Conservation (phyloP, 2,329 filamentous ascomycete species). For the Sclerotinia glacialis region DNA sequence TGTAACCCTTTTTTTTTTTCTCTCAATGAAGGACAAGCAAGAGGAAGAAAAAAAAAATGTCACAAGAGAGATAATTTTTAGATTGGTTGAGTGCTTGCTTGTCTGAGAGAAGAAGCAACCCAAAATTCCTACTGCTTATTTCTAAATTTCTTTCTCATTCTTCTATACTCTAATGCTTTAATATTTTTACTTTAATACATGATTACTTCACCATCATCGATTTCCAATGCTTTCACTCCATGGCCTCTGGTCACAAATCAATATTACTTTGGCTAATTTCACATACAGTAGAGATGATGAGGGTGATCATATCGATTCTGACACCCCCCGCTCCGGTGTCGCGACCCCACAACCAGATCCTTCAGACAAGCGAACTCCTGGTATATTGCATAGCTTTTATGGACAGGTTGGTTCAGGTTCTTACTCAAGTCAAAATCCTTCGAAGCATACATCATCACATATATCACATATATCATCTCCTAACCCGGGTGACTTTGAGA, state of each 20-base stretch:
- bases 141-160: neutral
- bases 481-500: conserved; percentile 28
- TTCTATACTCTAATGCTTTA: neutral
- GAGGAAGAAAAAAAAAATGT: conserved; percentile 12
- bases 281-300: conserved; percentile 55
- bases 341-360: conserved; percentile 92
- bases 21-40: neutral
- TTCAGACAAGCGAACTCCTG: conserved; percentile 90
- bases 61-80: conserved; percentile 5
- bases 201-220: neutral
- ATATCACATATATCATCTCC: conserved; percentile 17
- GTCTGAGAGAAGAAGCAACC: neutral
- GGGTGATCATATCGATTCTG: conserved; percentile 75
- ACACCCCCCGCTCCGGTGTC: conserved; percentile 85
- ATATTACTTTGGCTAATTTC: conserved; percentile 35
- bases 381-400: conserved; percentile 95
- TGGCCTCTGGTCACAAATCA: conserved; percentile 23
- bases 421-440: conserved; percentile 45
- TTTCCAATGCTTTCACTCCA: conserved; percentile 15
- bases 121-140: neutral
- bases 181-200: neutral
- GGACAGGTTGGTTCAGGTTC: conserved; percentile 95
- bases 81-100: conserved; percentile 5
- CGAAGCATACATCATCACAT: conserved; percentile 38
- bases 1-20: conserved; percentile 12